Percentiles rank a stretch among this genome's conserved stretches.
Evolutionary conservation across 2,329 filamentous ascomycete genomes (phyloP).

Genomic region (Metarhizium brunneum): DNA sequence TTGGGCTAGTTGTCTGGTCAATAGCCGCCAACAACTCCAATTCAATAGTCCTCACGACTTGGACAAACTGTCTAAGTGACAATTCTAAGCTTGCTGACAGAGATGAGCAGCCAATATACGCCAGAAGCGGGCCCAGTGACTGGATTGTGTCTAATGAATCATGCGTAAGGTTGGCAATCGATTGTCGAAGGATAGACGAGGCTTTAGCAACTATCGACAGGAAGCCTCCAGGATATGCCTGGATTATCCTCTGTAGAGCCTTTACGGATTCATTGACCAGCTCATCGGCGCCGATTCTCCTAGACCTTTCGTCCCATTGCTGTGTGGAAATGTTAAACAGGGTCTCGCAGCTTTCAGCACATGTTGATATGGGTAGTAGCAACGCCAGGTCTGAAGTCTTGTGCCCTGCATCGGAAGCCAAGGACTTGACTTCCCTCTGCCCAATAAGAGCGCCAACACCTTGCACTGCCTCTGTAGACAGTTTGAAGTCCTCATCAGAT

Average conservation of each 20-base stretch:
- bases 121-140: slow-evolving; percentile 32
- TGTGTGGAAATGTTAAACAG: slow-evolving; percentile 22
- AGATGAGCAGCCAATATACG: slow-evolving; percentile 39
- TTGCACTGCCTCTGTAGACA: slow-evolving; percentile 34
- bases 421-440: slow-evolving; percentile 19
- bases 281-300: slow-evolving; percentile 19
- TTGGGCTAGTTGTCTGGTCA: slow-evolving; percentile 19
- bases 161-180: slow-evolving; percentile 10
- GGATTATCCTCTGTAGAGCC: slow-evolving; percentile 29
- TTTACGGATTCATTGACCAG: slow-evolving; percentile 32
- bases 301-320: slow-evolving; percentile 11
- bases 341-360: slow-evolving; percentile 27
- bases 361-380: slow-evolving; percentile 25
- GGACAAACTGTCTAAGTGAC: slow-evolving; percentile 31
- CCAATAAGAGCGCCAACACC: slow-evolving; percentile 36
- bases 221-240: slow-evolving; percentile 26
- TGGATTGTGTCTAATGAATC: slow-evolving; percentile 20
- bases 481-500: slow-evolving; percentile 28
- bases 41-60: slow-evolving; percentile 25
- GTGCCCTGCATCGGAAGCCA: background rate
- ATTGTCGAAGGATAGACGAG: slow-evolving; percentile 16
- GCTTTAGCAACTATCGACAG: slow-evolving; percentile 20
- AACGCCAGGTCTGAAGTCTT: slow-evolving; percentile 10
- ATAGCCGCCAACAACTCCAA: slow-evolving; percentile 27
- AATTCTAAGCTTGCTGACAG: slow-evolving; percentile 8